phyloP scores from a whole-genome alignment of 371 early-diverging fungal species.

The Actinomortierella ambigua region DNA sequence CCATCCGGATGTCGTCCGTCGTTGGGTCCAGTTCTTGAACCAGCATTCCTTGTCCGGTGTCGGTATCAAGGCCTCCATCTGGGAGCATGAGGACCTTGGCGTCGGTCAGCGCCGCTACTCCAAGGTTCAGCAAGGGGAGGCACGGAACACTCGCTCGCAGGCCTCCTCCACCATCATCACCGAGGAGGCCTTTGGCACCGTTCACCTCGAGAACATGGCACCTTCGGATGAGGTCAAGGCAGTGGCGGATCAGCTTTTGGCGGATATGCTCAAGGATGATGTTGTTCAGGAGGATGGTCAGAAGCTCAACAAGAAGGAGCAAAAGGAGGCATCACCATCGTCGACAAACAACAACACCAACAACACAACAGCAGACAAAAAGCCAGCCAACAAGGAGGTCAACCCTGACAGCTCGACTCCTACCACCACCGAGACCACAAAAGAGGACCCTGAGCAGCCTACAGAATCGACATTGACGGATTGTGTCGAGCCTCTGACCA shows the following conservation, averaged over 20 bases:
- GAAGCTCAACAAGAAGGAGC: conserved; percentile 1
- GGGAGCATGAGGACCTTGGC: conserved; percentile 68
- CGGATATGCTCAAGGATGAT: conserved; percentile 42
- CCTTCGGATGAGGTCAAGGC: conserved; percentile 40
- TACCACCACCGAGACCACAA: not conserved
- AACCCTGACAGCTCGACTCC: not conserved
- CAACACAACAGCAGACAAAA: too few relatives aligned
- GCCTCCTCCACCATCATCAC: conserved; percentile 20
- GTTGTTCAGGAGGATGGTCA: conserved; percentile 32
- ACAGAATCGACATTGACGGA: conserved; percentile 28
- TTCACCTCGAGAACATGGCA: conserved; percentile 13
- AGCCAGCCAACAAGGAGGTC: conserved; percentile 7
- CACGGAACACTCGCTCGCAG: conserved; percentile 35
- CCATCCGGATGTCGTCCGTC: conserved; percentile 75
- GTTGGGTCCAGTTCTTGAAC: conserved; percentile 76
- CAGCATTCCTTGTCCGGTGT: conserved; percentile 80
- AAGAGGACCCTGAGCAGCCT: conserved; percentile 13
- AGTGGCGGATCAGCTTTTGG: conserved; percentile 37
- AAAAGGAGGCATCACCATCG: conserved; percentile 11
- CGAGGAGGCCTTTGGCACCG: conserved; percentile 13
- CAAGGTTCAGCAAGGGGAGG: conserved; percentile 40
- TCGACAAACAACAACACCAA: too few relatives aligned
- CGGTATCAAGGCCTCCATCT: conserved; percentile 73
- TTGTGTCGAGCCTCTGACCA: conserved; percentile 26
- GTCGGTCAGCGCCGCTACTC: conserved; percentile 35